A percentile compares a stretch with the other conserved stretches of the same genome.
phyloP scores from a whole-genome alignment of 192 early-diverging fungal genomes.

The Backusella morwellensis region DNA sequence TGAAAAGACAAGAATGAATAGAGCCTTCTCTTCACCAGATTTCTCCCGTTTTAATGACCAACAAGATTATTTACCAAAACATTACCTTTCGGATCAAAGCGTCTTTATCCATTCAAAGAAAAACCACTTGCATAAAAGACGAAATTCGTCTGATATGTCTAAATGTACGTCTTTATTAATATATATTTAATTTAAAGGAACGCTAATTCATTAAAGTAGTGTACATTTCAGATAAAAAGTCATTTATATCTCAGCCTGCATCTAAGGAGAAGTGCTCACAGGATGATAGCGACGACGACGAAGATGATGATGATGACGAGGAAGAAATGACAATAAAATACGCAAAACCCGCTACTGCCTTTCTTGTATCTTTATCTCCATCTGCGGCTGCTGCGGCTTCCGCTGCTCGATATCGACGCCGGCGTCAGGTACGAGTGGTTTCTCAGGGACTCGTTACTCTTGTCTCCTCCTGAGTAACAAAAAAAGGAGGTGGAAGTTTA shows the following conservation, averaged over 20 bases:
- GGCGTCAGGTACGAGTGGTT: background rate
- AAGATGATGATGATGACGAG: background rate
- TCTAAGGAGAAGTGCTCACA: background rate
- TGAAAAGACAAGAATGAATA: background rate
- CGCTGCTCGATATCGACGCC: constrained; percentile 2
- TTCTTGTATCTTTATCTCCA: constrained; percentile 10
- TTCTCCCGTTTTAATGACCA: background rate
- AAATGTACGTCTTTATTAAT: background rate
- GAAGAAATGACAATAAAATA: background rate
- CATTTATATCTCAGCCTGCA: background rate
- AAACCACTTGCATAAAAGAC: background rate
- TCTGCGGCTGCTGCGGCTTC: constrained; percentile 6
- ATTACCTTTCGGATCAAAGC: background rate
- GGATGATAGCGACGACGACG: background rate
- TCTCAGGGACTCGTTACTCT: background rate
- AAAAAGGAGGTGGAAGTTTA: background rate
- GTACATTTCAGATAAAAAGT: background rate
- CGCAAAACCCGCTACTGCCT: constrained; percentile 1
- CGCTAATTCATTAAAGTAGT: background rate
- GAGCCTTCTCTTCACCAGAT: background rate
- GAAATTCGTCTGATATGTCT: background rate
- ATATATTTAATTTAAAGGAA: background rate
- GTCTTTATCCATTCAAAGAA: background rate
- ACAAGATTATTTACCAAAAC: background rate
- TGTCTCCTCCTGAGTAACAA: background rate